Evolutionary conservation across 495 filamentous ascomycete genomes (phyloP), one percentile per base, ranked within the genome.

Genomic region (Penicillium argentinense): DNA sequence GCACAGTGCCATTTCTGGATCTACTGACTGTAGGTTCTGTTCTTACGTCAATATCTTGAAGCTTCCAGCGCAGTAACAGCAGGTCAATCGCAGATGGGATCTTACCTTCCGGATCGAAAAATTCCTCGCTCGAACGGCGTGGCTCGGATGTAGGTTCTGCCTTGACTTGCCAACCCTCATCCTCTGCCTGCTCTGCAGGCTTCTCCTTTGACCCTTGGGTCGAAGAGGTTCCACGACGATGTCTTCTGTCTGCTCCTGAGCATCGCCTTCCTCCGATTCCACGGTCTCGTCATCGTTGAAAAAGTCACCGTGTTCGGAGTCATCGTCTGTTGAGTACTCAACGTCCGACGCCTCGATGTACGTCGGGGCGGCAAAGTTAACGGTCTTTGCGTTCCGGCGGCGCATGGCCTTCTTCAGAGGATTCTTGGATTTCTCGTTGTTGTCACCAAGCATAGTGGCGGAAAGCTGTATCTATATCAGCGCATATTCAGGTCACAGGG

Each of bases 401-500:
- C 87, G 83, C 73, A 97, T 93, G 5, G 88, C 90, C 52, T 92
- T 92, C 69, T 87, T 93, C 29, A 97, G 68, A 5, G 89, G 84
- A 57, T 91, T 96, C 53, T 91, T 90, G 13, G 89, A 76, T 60
- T 96, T 97, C 48, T 93, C 90, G 1, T 81, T 76, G 42, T 90
- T 88, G 50, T 99, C 93, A 26, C 88, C 85, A 21, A 98, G 83
- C 95, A 97, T 97, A 9, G 88, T 88, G 7, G 88, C 85, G 19
- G 93, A 95, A 23, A 98, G 79, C 87, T 95, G 56, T n/a, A n/a
- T n/a, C 25, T 16, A 18, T 19, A 38, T 63, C 51, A 63, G 61
- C 47, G 38, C 7, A 27, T 12, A 22, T 47, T 7, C 17, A 42
- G 5, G 18, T 19, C 7, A 5, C 4, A n/a, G 32, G 19, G 21